These are phyloP conservation scores for Cyclostephanos invisitatus DNA, from an alignment of 108 stramenopile genomes.

Conservation along the genomic window DNA sequence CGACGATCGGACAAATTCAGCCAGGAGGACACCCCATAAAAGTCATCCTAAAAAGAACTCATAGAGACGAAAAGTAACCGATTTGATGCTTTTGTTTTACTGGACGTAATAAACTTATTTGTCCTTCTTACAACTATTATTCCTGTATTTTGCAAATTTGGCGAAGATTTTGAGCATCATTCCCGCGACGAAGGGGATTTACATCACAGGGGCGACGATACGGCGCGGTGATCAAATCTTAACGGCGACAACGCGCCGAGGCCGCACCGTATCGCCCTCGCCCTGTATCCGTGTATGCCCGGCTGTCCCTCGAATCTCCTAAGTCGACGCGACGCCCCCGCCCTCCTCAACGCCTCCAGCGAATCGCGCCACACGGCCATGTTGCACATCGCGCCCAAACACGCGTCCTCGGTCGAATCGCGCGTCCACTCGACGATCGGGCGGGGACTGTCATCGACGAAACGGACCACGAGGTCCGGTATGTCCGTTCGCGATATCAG, in stretches of 20 bases:
- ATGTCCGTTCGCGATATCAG: slow-evolving; percentile 34
- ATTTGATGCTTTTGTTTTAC: too few relatives aligned
- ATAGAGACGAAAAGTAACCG: too few relatives aligned
- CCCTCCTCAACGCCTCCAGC: slow-evolving; percentile 18
- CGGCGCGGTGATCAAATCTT: background rate
- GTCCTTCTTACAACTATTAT: too few relatives aligned
- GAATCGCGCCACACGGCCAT: slow-evolving; percentile 39
- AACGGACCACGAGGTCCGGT: slow-evolving; percentile 14
- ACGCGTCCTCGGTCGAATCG: slow-evolving; percentile 39
- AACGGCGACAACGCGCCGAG: slow-evolving; percentile 41
- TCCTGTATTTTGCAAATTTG: too few relatives aligned
- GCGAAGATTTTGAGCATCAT: too few relatives aligned
- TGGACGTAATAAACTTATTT: too few relatives aligned
- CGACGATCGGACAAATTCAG: too few relatives aligned
- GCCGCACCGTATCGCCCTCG: slow-evolving; percentile 44
- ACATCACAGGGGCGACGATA: background rate
- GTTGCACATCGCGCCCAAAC: slow-evolving; percentile 33
- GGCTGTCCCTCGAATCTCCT: slow-evolving; percentile 36
- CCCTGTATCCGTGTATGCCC: slow-evolving; percentile 55
- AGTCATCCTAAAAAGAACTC: too few relatives aligned
- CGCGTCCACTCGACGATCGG: slow-evolving; percentile 38
- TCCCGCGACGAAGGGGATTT: too few relatives aligned
- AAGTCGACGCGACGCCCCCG: slow-evolving; percentile 17
- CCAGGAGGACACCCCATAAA: too few relatives aligned
- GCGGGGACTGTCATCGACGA: slow-evolving; percentile 20